A percentile compares a stretch with the other conserved stretches of the same genome.
Evolutionary conservation across 805 yeast genomes (phyloP).

Genomic region (Lipomyces anomalus): DNA sequence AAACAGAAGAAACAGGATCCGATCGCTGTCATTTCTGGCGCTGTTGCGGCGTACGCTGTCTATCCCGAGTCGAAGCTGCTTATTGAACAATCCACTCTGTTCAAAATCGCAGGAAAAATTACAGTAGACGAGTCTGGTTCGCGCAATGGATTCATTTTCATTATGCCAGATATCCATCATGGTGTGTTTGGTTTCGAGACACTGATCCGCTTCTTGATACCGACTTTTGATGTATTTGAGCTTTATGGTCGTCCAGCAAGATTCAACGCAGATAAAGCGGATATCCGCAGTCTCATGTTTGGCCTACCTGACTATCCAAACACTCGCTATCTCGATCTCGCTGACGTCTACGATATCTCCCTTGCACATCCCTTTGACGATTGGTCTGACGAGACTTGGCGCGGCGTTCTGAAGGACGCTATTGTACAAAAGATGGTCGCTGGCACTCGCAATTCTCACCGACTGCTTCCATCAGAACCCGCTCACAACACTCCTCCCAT

Average conservation of each 20-base stretch:
- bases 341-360: conserved; percentile 48
- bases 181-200: conserved; percentile 81
- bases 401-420: conserved; percentile 47
- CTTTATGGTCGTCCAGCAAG: conserved; percentile 78
- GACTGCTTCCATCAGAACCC: conserved; percentile 20
- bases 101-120: conserved; percentile 72
- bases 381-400: conserved; percentile 64
- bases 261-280: conserved; percentile 66
- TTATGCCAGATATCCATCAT: conserved; percentile 81
- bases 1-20: conserved; percentile 55
- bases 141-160: conserved; percentile 57
- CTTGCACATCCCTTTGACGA: conserved; percentile 35
- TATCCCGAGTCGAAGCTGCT: conserved; percentile 80
- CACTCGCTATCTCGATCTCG: conserved; percentile 56
- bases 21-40: conserved; percentile 71
- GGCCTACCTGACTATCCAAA: conserved; percentile 79
- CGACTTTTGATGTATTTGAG: conserved; percentile 67
- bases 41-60: conserved; percentile 76
- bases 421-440: conserved; percentile 47
- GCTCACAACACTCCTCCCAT: conserved; percentile 12
- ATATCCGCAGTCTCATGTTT: conserved; percentile 61
- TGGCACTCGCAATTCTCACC: conserved; percentile 29
- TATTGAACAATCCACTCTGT: conserved; percentile 80
- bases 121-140: conserved; percentile 35
- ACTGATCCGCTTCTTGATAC: conserved; percentile 72